Base-by-base conservation (phyloP, 257 asterid genomes). In the Vinca minor region DNA sequence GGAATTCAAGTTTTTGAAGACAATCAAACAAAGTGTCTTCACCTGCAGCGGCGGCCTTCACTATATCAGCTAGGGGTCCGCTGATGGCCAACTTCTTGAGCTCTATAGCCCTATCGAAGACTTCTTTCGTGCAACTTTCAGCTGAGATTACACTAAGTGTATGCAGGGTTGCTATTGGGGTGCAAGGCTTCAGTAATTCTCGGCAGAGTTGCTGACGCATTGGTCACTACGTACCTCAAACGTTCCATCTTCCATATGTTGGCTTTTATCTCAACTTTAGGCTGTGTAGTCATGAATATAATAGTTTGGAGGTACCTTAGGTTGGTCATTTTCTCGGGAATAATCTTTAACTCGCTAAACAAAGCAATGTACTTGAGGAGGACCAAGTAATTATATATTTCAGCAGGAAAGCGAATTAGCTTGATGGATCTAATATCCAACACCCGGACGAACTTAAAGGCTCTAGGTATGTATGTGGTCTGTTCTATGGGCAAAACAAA, bases 401-500 rank as follows among this genome's bases (percentile, higher is more conserved):
- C 21, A 44, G 21, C 21, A 17, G 49, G 49, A 44, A 44, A 44
- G 0, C 49, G 49, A 44, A 13, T 17, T 13, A 74, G 78, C 14
- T 59, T 76, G 56, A 78, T 56, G 48, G 76, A 64, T 61, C 35
- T 74, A 20, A 67, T 52, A 53, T 80, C 89, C 5, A 81, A 52
- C 13, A 81, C 83, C 8, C 47, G 54, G 0, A 85, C 77, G 68
- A 77, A 47, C 1, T 38, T 14, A 59, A 81, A 84, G 38, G 77
- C 71, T 17, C 66, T 77, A 0, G 83, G 80, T 31, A 46, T 59
- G n/a, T n/a, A n/a, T n/a, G n/a, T n/a, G n/a, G n/a, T n/a, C n/a
- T n/a, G 54, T 0, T 70, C 25, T 0, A 59, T 26, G 0, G 31
- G 65, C 57, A 79, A 3, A 36, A 6, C n/a, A 8, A 44, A n/a